A percentile compares a stretch with the other conserved stretches of the same genome.
These are phyloP conservation scores for Macrophomina pseudophaseolina DNA, from an alignment of 2,329 filamentous ascomycete species.

Conservation along the genomic window DNA sequence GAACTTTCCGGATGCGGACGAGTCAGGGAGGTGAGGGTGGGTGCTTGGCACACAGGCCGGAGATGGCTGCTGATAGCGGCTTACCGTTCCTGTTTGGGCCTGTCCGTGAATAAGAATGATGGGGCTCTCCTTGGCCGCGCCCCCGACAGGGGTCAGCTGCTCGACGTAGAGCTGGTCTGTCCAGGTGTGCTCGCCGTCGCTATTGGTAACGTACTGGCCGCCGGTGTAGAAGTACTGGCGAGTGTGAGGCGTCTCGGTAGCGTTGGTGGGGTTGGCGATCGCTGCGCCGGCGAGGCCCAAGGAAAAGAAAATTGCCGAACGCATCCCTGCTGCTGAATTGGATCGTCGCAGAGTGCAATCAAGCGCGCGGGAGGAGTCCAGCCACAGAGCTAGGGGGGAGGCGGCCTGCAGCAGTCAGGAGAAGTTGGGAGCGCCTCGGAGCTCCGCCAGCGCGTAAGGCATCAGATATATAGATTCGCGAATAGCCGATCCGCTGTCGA, in stretches of 20 bases:
- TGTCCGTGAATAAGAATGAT: conserved; percentile 20
- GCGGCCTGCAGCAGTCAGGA: neutral
- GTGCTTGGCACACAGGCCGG: neutral
- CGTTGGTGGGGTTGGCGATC: conserved; percentile 7
- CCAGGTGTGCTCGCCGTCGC: neutral
- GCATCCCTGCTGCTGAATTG: conserved; percentile 2
- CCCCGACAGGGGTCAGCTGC: conserved; percentile 32
- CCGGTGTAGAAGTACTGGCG: conserved; percentile 37
- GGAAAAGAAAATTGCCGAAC: conserved; percentile 1
- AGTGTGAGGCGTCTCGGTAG: conserved; percentile 19
- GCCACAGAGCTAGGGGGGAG: neutral
- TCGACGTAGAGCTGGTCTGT: conserved; percentile 38
- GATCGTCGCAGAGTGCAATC: neutral
- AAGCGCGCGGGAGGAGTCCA: neutral
- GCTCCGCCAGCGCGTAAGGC: neutral
- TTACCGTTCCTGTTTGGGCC: conserved; percentile 16
- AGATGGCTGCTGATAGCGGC: neutral
- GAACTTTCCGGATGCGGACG: neutral
- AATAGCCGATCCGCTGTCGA: conserved; percentile 9
- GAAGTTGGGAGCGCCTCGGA: neutral
- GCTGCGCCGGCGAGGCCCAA: conserved; percentile 1
- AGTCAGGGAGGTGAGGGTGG: neutral
- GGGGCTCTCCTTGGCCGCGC: conserved; percentile 2
- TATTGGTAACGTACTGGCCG: conserved; percentile 31
- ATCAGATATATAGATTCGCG: conserved; percentile 23